Evolutionary conservation across 345 rosid genomes (phyloP).

Genomic region (Gossypium rotundifolium): DNA sequence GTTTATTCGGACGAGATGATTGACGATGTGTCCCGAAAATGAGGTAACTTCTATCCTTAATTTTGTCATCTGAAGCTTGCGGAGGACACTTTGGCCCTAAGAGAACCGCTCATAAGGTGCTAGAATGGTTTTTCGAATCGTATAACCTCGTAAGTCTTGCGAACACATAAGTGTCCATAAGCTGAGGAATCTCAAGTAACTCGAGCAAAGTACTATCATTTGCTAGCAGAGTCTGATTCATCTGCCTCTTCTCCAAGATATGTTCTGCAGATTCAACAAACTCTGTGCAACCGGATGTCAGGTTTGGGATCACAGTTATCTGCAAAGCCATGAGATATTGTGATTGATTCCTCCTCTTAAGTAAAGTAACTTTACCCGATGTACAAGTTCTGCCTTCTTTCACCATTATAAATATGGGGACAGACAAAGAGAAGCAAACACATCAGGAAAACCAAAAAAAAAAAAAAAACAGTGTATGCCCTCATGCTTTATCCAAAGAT

Average conservation of each 20-base stretch:
- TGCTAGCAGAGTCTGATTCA: conserved; percentile 79
- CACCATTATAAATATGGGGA: background rate
- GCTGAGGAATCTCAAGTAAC: conserved; percentile 99
- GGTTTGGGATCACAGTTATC: conserved; percentile 68
- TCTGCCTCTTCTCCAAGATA: conserved; percentile 88
- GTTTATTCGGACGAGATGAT: too few relatives aligned
- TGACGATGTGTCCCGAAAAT: too few relatives aligned
- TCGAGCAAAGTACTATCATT: conserved; percentile 93
- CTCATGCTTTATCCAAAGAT: background rate
- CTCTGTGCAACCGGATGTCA: conserved; percentile 88
- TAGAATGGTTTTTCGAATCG: too few relatives aligned
- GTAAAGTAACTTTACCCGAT: background rate
- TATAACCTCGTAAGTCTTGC: too few relatives aligned
- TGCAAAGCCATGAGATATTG: conserved; percentile 23
- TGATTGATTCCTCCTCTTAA: conserved; percentile 13
- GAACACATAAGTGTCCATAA: conserved; percentile 98
- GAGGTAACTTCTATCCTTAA: too few relatives aligned
- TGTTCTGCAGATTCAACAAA: conserved; percentile 78
- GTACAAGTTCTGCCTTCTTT: conserved; percentile 1
- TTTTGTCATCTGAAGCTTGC: too few relatives aligned
- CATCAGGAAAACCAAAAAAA: background rate
- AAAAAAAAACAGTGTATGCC: background rate
- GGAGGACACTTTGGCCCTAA: too few relatives aligned
- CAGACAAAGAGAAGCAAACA: background rate
- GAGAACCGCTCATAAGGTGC: too few relatives aligned